Base-by-base conservation (phyloP, 1,284 basidiomycete genomes). In the Pseudozyma hubeiensis region DNA sequence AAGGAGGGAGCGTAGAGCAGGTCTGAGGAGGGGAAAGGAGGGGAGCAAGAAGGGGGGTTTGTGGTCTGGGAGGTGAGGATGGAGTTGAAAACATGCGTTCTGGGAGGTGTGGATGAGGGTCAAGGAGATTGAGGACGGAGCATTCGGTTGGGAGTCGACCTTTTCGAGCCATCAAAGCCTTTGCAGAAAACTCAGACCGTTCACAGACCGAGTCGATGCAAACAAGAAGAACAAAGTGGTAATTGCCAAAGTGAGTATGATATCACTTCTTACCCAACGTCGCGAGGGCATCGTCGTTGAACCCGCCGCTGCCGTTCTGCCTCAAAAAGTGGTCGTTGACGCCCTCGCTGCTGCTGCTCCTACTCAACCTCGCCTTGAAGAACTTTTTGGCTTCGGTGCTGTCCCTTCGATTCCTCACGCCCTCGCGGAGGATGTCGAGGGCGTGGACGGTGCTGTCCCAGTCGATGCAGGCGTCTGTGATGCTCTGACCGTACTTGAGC, bases 391-490 rank as follows among this genome's bases (percentile, higher is more conserved):
- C 64, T 16, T 75, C 58, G 7, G 53, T 49, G 19, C 39, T 34
- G 17, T 59, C 33, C 19, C 81, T 61, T 17, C 81, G 72, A 29
- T 67, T 62, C 34, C 56, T 60, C 8, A 82, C 81, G 29, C 68
- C 81, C 16, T 63, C 31, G 9, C 81, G 64, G 16, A 84, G 60
- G 45, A 51, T 65, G 30, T 84, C 77, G 33, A 84, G 59, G 6
- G 78, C 82, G 13, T 59, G 49, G 3, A 80, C 69, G 6, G 81
- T 83, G 8, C 78, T 81, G 7, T 79, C 71, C 81, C 81, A 83
- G 50, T 69, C 64, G 53, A 83, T 75, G 53, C 81, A 83, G 10
- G 81, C 81, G 53, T 83, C 81, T 2, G 81, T 83, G 43, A 83
- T 79, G 24, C 68, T 74, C 64, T 82, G 76, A 7, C 81, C 81